Conservation (phyloP, 225 moss, liverwort and hornwort genomes). For the Pseudisothecium myosuroides region DNA sequence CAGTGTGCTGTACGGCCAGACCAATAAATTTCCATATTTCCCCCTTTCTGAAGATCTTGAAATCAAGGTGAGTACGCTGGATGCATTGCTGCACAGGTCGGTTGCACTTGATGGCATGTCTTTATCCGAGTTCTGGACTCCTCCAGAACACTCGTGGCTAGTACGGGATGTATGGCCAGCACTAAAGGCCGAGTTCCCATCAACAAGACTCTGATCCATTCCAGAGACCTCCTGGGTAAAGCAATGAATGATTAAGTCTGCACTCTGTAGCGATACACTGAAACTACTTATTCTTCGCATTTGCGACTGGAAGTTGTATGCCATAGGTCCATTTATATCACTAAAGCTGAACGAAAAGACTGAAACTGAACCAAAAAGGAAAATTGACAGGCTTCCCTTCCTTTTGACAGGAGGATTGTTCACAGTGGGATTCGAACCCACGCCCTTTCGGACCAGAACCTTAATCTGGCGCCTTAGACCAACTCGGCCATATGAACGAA, state of each 20-base stretch:
- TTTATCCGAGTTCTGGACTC: not conserved
- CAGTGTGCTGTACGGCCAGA: not conserved
- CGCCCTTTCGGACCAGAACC: constrained; percentile 58
- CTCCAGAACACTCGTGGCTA: not conserved
- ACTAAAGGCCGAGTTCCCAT: not conserved
- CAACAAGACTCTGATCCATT: not conserved
- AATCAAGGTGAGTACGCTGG: not conserved
- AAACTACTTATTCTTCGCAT: no score
- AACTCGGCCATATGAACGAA: constrained; percentile 47
- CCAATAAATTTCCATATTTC: no score
- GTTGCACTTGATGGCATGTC: not conserved
- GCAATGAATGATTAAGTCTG: not conserved
- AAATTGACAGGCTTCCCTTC: accelerated
- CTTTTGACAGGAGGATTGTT: not conserved
- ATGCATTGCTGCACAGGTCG: not conserved
- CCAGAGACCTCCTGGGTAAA: not conserved
- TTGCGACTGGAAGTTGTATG: no score
- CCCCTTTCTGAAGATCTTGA: not conserved
- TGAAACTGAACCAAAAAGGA: not conserved
- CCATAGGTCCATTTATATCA: no score
- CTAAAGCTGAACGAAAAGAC: not conserved
- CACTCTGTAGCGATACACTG: not conserved
- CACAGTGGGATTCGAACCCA: constrained; percentile 66
- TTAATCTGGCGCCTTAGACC: constrained; percentile 61
- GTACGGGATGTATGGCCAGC: not conserved